Base-by-base conservation (phyloP, 108 stramenopile species). In the Nitzschia sp. region DNA sequence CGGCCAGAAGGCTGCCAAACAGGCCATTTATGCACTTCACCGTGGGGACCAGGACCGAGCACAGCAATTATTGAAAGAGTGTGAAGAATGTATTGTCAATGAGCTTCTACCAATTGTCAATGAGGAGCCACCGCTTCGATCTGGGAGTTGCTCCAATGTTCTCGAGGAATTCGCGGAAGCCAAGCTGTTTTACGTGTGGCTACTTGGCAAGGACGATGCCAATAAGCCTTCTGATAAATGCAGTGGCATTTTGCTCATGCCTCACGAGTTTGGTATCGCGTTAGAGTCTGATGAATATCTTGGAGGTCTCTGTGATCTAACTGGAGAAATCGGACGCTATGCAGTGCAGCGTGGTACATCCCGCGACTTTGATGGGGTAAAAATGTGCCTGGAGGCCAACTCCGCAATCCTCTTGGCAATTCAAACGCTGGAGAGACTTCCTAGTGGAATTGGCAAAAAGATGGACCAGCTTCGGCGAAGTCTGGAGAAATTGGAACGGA, bases 141-240 rank as follows among this genome's bases (percentile, higher is more conserved):
- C 53, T 30, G 66, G 69, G 35, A 91, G 92, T 11, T 78, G 80
- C 29, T 71, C 88, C 32, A 82, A 77, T 54, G 89, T 92, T 6
- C 36, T 95, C 59, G 94, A 98, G 63, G 98, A 98, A 63, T 97
- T 87, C 57, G 92, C 89, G 0, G 98, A 98, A 72, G 98, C 91
- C 28, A 83, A 74, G n/a, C 75, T 98, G n/a, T 98, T 96, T 70
- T 72, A 85, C 46, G 44, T 66, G 4, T 97, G 98, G 97, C 65
- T 94, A 29, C 65, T 75, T 25, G 82, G 78, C 11, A 55, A 74
- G 15, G 61, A 67, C 0, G 58, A 22, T 15, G 56, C 65, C n/a
- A n/a, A n/a, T n/a, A 22, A 60, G 56, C 36, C 57, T 46, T 11
- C 38, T 41, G 8, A 3, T 16, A 47, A 31, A 61, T 34, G 81